These are phyloP conservation scores for Pseudocercospora macadamiae DNA, from an alignment of 2,329 filamentous ascomycete species.

Conservation along the genomic window DNA sequence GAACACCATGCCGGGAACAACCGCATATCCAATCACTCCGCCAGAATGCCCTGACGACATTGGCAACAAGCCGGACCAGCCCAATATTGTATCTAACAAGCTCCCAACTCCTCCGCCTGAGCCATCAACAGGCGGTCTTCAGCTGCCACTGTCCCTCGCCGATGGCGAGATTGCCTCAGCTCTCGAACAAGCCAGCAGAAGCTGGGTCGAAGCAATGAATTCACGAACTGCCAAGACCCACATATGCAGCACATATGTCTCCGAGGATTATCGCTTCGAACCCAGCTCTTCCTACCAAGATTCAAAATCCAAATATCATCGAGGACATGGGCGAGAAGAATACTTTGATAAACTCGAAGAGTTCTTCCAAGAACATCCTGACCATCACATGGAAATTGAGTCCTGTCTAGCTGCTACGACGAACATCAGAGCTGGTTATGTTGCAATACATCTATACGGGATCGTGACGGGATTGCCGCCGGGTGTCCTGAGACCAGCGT, in stretches of 20 bases:
- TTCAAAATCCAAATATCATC: too few species aligned
- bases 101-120: neutral
- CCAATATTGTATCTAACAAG: too few species aligned
- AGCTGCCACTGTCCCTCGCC: neutral
- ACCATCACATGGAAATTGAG: neutral
- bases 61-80: neutral
- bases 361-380: neutral
- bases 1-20: neutral
- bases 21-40: neutral
- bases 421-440: neutral
- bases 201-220: neutral
- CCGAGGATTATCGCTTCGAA: neutral
- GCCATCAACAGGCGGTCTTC: neutral
- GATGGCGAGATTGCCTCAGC: neutral
- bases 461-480: neutral
- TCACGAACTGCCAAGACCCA: neutral
- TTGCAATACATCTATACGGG: neutral
- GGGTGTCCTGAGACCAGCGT: neutral
- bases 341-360: neutral
- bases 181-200: neutral
- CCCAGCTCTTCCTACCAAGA: too few species aligned
- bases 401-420: neutral
- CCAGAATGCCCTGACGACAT: neutral
- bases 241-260: neutral
- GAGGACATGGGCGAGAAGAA: too few species aligned